Evolutionary conservation across 1,139 yeast genomes (phyloP).

Genomic region (Suhomyces terraborum): DNA sequence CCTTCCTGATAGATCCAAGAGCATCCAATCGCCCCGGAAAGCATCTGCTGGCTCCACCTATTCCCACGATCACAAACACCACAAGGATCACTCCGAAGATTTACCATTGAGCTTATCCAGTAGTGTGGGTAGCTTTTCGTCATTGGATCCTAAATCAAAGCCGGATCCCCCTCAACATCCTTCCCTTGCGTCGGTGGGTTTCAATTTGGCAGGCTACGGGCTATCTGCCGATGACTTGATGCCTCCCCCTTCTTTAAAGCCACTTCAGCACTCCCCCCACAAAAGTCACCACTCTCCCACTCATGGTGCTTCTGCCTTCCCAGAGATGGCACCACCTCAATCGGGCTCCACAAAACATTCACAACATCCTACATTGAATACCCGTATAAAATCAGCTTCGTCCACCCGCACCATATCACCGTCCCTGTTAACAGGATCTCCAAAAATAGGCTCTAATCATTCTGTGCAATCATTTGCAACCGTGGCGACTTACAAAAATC

Average conservation of each 20-base stretch:
- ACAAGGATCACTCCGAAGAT: background rate
- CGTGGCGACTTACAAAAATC: conserved; percentile 34
- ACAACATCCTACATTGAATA: conserved; percentile 6
- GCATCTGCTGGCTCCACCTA: conserved; percentile 19
- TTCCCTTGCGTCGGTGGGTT: conserved; percentile 23
- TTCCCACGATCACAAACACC: conserved; percentile 6
- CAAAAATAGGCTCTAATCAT: conserved; percentile 16
- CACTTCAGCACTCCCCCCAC: conserved; percentile 10
- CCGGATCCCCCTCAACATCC: conserved; percentile 6
- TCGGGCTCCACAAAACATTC: conserved; percentile 1
- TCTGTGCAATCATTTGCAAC: conserved; percentile 38
- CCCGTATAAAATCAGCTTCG: conserved; percentile 11
- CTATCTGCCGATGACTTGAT: conserved; percentile 29
- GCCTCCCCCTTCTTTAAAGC: conserved; percentile 25
- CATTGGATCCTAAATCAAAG: conserved; percentile 34
- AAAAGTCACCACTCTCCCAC: conserved; percentile 5
- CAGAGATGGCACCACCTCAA: conserved; percentile 11
- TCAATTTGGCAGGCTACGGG: conserved; percentile 30
- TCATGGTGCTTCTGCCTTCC: conserved; percentile 20
- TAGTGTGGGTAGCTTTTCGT: conserved; percentile 21
- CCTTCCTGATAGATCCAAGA: conserved; percentile 25
- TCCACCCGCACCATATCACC: conserved; percentile 11
- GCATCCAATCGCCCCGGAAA: conserved; percentile 19
- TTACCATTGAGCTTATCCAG: conserved; percentile 10
- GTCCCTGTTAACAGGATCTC: conserved; percentile 8